Evolutionary conservation across 1,139 yeast species (phyloP).

Genomic region (Hansenula lynferdii): DNA sequence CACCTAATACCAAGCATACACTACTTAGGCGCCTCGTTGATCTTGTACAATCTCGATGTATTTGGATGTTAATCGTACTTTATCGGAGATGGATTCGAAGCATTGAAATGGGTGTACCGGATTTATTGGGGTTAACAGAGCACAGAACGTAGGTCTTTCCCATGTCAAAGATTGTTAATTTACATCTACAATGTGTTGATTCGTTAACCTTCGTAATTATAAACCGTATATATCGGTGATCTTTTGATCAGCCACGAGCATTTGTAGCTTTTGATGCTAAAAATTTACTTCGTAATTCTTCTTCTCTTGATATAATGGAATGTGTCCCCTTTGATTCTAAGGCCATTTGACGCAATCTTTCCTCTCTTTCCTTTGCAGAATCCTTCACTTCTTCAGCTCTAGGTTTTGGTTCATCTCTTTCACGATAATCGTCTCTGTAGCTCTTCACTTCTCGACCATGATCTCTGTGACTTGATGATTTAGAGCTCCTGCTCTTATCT

Average conservation of each 20-base stretch:
- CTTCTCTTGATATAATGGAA: neutral
- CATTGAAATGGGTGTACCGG: neutral
- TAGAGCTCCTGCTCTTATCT: neutral
- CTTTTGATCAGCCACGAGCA: neutral
- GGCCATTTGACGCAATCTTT: neutral
- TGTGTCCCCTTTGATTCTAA: neutral
- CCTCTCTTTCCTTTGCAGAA: neutral
- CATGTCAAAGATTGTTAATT: no score
- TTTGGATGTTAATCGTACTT: no score
- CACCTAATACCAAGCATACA: no score
- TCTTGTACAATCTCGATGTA: no score
- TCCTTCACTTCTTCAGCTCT: neutral
- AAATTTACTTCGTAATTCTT: neutral
- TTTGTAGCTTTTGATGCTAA: neutral
- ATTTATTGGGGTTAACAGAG: neutral
- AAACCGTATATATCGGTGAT: neutral
- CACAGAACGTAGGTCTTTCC: no score
- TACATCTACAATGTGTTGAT: no score
- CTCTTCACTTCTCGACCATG: conserved; percentile 1
- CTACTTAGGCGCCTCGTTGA: no score
- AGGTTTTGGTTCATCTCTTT: neutral
- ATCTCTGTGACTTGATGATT: conserved; percentile 1
- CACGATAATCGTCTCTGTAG: neutral
- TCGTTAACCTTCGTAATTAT: neutral
- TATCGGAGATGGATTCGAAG: conserved; percentile 1